Evolutionary conservation across 192 early-diverging fungal genomes (phyloP).

Genomic region (Backusella westeae): DNA sequence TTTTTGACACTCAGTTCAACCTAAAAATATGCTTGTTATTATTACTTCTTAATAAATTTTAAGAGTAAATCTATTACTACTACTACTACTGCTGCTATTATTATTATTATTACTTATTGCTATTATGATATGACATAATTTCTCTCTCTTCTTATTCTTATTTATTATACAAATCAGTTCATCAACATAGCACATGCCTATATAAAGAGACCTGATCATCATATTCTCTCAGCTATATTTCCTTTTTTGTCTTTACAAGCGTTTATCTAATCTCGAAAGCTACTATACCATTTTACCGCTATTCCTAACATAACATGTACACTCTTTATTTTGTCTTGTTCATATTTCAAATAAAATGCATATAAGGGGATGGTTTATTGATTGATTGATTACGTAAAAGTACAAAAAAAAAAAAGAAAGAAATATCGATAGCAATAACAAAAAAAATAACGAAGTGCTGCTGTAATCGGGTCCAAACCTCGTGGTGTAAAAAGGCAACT

Average conservation of each 20-base stretch:
- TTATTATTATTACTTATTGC: background rate
- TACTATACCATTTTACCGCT: background rate
- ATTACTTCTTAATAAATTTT: background rate
- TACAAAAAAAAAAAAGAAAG: background rate
- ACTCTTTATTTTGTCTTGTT: background rate
- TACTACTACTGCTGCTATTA: background rate
- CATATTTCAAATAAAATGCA: background rate
- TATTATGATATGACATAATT: no score
- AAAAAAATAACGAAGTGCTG: background rate
- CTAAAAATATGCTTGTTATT: background rate
- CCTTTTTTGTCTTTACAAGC: background rate
- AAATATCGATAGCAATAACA: background rate
- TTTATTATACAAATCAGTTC: background rate
- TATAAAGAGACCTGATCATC: background rate
- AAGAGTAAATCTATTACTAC: background rate
- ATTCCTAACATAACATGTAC: background rate
- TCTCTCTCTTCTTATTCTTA: no score
- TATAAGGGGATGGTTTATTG: background rate
- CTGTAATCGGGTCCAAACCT: background rate
- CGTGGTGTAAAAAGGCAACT: background rate
- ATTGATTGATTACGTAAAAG: background rate
- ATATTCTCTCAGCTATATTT: background rate
- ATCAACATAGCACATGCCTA: background rate
- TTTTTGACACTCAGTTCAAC: constrained; percentile 7
- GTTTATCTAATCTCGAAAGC: background rate